Evolutionary conservation across 164 flowering plant genomes (phyloP).

Genomic region (Berberis vulgaris): DNA sequence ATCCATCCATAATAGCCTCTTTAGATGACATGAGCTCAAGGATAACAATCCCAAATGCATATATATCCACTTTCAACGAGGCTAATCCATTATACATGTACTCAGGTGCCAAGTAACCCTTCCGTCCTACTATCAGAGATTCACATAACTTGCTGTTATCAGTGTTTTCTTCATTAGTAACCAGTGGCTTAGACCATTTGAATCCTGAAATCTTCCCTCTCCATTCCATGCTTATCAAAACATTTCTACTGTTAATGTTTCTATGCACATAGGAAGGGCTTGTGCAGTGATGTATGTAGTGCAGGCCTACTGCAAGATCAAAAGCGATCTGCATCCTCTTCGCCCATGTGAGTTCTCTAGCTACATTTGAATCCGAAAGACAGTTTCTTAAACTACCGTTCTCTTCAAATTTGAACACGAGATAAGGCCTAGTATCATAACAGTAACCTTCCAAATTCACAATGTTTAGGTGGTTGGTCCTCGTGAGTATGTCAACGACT

Average conservation of each 20-base stretch:
- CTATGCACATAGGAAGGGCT: slow-evolving; percentile 44
- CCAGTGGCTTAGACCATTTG: slow-evolving; percentile 21
- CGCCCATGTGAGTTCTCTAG: slow-evolving; percentile 33
- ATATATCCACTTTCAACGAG: slow-evolving; percentile 44
- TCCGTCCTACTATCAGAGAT: slow-evolving; percentile 20
- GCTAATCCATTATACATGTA: slow-evolving; percentile 22
- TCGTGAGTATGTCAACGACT: slow-evolving; percentile 38
- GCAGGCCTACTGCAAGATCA: slow-evolving; percentile 52
- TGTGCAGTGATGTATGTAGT: slow-evolving; percentile 54
- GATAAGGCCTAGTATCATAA: slow-evolving; percentile 32
- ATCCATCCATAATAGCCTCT: slow-evolving; percentile 22
- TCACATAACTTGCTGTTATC: slow-evolving; percentile 14
- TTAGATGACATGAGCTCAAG: slow-evolving; percentile 57
- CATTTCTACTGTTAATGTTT: slow-evolving; percentile 34
- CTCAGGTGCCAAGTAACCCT: slow-evolving; percentile 49
- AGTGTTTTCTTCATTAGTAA: slow-evolving; percentile 6
- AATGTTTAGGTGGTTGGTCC: slow-evolving; percentile 55
- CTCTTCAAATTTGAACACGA: slow-evolving; percentile 42
- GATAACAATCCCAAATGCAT: slow-evolving; percentile 55
- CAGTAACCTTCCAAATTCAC: slow-evolving; percentile 46
- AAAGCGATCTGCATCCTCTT: slow-evolving; percentile 45
- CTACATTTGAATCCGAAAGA: slow-evolving; percentile 18
- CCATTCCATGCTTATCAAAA: slow-evolving; percentile 40
- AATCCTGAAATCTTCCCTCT: slow-evolving; percentile 52
- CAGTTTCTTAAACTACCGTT: slow-evolving; percentile 49